A percentile compares a stretch with the other conserved stretches of the same genome.
Evolutionary conservation across 2,329 filamentous ascomycete genomes (phyloP).

Genomic region (Mariannaea elegans): DNA sequence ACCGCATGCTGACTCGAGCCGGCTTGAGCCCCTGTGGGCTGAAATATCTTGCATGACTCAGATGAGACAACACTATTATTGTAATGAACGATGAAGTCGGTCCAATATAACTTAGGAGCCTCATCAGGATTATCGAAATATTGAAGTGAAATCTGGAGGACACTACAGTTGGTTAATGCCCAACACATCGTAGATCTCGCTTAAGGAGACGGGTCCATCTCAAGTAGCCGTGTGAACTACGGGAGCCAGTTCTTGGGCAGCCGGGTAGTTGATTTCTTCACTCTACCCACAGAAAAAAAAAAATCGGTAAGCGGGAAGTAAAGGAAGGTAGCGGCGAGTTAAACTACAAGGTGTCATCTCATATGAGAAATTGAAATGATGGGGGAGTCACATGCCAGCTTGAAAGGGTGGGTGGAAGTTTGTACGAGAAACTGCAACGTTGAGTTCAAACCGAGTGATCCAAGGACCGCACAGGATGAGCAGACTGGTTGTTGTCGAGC

Average conservation of each 20-base stretch:
- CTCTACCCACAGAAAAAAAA: background rate
- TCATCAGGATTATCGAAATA: background rate
- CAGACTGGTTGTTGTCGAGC: background rate
- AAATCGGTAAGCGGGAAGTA: too few relatives aligned
- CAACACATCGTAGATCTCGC: conserved; percentile 32
- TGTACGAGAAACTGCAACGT: conserved; percentile 22
- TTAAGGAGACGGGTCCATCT: conserved; percentile 37
- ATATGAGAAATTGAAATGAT: conserved; percentile 14
- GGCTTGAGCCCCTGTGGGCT: too few relatives aligned
- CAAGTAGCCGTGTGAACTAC: conserved; percentile 25
- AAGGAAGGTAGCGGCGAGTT: too few relatives aligned
- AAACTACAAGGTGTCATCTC: conserved; percentile 18
- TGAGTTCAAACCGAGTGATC: background rate
- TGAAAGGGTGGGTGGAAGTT: background rate
- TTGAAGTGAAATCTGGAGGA: conserved; percentile 3
- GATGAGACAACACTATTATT: too few relatives aligned
- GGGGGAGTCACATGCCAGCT: conserved; percentile 23
- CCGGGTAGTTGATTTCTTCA: conserved; percentile 16
- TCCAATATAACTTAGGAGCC: too few relatives aligned
- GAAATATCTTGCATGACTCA: too few relatives aligned
- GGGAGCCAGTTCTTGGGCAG: conserved; percentile 14
- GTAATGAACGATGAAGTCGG: too few relatives aligned
- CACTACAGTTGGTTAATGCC: conserved; percentile 14
- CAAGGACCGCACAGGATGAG: conserved; percentile 5
- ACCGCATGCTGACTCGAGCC: too few relatives aligned